Evolutionary conservation across 441 rosid species (phyloP), one percentile per base, ranked within the genome.

Genomic region (Corymbia citriodora): DNA sequence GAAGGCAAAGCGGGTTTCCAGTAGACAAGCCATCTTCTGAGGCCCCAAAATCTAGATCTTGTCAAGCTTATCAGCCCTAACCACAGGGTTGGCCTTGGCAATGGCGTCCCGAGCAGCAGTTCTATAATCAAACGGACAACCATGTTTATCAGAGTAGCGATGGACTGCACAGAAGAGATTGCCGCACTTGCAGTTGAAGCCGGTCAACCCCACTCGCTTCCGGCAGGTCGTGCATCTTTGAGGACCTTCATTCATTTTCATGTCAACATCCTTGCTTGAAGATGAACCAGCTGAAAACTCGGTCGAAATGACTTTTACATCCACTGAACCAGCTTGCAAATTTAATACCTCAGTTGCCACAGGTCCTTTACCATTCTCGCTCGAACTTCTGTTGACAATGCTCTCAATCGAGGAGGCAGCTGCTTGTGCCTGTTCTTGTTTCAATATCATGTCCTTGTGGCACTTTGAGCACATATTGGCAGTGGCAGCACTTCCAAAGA

Each of bases 71-170:
- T 94, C 95, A 1, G 96, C 95, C 93, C 92, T 95, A 85, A 95
- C 95, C 36, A 94, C 88, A 10, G 96, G 96, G 90, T 94, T 95
- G 68, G 95, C 95, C 89, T 92, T 96, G 27, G 97, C 94, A 68
- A 96, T 96, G 27, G 97, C 95, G 89, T 95, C 95, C 17, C 92
- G 95, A 11, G 90, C 97, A 33, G 94, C 95, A 68, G 94, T 92
- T 29, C 93, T 95, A 82, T 96, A 96, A 91, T 97, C 99, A 45
- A 94, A 96, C 3, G 95, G 93, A 89, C 99, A 96, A 45, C 92
- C 93, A 12, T 96, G 99, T 74, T 95, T 95, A 90, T 97, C 98
- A 2, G 98, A 96, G 94, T 96, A 96, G 36, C 98, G 98, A 90
- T 97, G 98, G 87, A 92, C 90, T 12, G 95, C 93, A 88, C 99